Conservation (phyloP, 73 alveolate genomes). For the Blepharisma stoltei region DNA sequence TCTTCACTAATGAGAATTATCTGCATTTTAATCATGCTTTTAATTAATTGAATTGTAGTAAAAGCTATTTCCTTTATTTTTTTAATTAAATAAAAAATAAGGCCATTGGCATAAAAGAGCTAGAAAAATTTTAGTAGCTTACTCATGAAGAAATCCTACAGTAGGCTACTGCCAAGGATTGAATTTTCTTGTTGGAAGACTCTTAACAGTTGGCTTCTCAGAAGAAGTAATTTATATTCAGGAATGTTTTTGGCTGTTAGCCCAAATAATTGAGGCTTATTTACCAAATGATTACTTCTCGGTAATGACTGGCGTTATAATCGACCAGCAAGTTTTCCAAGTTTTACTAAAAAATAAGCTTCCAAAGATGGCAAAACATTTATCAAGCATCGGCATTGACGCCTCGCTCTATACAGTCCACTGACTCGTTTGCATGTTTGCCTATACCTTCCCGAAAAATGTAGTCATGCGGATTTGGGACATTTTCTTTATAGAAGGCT, state of each 20-base stretch:
- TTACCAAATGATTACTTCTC: conserved; percentile 49
- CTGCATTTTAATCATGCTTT: conserved; percentile 35
- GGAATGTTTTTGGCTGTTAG: conserved; percentile 47
- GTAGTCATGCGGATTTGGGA: conserved; percentile 36
- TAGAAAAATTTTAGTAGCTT: conserved; percentile 41
- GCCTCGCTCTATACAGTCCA: conserved; percentile 41
- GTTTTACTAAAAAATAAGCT: conserved; percentile 11
- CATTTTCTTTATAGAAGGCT: conserved; percentile 37
- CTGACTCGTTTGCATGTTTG: conserved; percentile 46
- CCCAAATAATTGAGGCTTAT: conserved; percentile 39
- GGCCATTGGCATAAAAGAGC: conserved; percentile 26
- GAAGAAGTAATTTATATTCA: conserved; percentile 30
- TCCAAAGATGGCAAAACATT: background rate
- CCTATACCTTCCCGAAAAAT: conserved; percentile 46
- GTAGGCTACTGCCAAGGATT: conserved; percentile 52
- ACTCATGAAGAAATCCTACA: conserved; percentile 42
- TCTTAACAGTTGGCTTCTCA: conserved; percentile 30
- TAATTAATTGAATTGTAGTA: conserved; percentile 20
- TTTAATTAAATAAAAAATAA: conserved; percentile 4
- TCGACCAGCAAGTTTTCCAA: conserved; percentile 39
- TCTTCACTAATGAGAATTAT: no score
- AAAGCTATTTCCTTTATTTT: conserved; percentile 31
- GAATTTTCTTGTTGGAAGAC: conserved; percentile 48
- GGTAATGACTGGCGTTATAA: conserved; percentile 42
- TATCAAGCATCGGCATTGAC: conserved; percentile 31